Conservation (phyloP, 768 basidiomycete species). For the Boletus edulis region DNA sequence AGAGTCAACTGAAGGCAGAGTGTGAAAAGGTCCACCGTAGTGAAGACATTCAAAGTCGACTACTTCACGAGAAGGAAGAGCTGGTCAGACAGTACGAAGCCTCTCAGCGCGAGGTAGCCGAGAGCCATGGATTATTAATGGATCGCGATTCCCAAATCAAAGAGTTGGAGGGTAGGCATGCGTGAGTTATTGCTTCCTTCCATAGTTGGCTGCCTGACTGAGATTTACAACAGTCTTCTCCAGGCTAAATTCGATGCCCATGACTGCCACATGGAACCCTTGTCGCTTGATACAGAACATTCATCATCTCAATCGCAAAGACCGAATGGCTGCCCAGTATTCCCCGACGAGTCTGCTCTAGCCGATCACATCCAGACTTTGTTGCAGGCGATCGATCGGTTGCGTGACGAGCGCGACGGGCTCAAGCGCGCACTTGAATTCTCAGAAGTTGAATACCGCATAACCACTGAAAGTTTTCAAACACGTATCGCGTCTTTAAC, state of each 20-base stretch:
- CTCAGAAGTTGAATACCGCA: conserved; percentile 62
- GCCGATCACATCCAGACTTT: conserved; percentile 52
- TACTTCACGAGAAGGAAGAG: conserved; percentile 56
- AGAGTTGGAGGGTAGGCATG: conserved; percentile 23
- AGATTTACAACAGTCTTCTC: conserved; percentile 17
- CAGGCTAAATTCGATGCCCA: conserved; percentile 15
- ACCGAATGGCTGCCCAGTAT: background rate
- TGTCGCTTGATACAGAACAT: background rate
- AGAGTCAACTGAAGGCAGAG: conserved; percentile 42
- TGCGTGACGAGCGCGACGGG: conserved; percentile 64
- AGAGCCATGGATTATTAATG: conserved; percentile 19
- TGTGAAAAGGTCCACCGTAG: conserved; percentile 36
- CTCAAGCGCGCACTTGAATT: conserved; percentile 66
- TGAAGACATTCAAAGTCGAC: conserved; percentile 43
- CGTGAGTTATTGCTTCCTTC: conserved; percentile 20
- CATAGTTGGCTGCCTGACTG: background rate
- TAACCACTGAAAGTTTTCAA: conserved; percentile 59
- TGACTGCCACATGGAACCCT: background rate
- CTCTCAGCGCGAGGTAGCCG: conserved; percentile 33
- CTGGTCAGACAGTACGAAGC: conserved; percentile 43
- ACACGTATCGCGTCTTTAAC: conserved; percentile 41
- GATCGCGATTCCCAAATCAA: conserved; percentile 24
- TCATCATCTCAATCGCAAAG: background rate
- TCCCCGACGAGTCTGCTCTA: conserved; percentile 22
- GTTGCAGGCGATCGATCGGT: conserved; percentile 59